phyloP scores from a whole-genome alignment of 805 yeast genomes.

The Candida montana region DNA sequence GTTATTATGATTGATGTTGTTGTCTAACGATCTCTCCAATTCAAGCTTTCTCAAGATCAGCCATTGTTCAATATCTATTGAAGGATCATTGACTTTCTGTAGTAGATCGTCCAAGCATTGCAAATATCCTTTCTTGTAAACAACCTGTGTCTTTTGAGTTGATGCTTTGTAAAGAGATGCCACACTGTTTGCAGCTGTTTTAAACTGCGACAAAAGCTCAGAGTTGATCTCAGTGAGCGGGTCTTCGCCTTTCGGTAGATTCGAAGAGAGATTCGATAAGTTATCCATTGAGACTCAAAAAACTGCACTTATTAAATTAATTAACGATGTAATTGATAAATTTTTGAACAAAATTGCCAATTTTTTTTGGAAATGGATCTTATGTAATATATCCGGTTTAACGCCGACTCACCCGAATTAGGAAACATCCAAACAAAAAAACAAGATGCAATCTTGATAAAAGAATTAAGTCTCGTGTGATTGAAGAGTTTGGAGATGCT shows the following conservation, averaged over 20 bases:
- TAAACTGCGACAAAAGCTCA: slow-evolving; percentile 60
- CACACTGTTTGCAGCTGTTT: slow-evolving; percentile 65
- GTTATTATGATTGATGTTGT: neutral
- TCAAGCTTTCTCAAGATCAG: slow-evolving; percentile 43
- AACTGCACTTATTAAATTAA: no score
- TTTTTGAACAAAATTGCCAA: no score
- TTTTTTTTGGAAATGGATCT: slow-evolving; percentile 19
- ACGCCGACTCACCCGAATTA: neutral
- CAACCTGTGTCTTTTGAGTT: slow-evolving; percentile 39
- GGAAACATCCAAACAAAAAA: slow-evolving; percentile 5
- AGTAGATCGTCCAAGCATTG: slow-evolving; percentile 56
- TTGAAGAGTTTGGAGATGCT: no score
- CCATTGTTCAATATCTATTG: slow-evolving; percentile 46
- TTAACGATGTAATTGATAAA: no score
- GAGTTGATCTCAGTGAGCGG: slow-evolving; percentile 43
- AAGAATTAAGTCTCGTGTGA: no score
- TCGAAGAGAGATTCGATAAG: slow-evolving; percentile 52
- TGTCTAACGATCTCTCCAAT: slow-evolving; percentile 16
- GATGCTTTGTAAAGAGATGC: slow-evolving; percentile 60
- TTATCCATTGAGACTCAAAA: slow-evolving; percentile 37
- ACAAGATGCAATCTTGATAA: no score
- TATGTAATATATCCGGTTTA: neutral
- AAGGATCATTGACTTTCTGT: slow-evolving; percentile 8
- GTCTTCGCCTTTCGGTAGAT: slow-evolving; percentile 44
- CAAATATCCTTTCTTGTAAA: slow-evolving; percentile 53